These are phyloP conservation scores for Chlorella sp. DNA, from an alignment of 139 green algal genomes.

Conservation along the genomic window DNA sequence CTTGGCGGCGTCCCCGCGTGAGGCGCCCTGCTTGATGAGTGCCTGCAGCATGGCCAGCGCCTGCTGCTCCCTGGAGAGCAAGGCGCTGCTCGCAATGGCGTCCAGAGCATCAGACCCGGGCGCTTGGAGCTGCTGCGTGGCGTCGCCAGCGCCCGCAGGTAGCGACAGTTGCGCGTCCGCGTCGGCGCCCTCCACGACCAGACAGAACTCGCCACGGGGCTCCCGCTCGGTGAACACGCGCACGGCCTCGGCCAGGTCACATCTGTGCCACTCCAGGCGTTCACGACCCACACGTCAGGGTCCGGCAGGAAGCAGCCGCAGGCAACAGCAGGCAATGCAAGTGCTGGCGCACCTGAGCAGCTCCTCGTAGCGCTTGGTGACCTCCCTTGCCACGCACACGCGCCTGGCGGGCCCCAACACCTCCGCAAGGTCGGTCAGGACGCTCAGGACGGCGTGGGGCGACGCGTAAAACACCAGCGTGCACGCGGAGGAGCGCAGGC, in stretches of 20 bases:
- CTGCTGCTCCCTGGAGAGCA: not conserved
- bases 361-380: slow-evolving; percentile 89
- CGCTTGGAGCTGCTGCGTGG: no score
- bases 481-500: slow-evolving; percentile 7
- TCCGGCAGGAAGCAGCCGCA: not conserved
- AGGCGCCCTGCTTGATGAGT: not conserved
- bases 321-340: not conserved
- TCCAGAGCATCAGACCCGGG: no score
- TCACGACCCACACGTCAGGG: no score
- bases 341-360: slow-evolving; percentile 66
- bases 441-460: slow-evolving; percentile 47
- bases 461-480: slow-evolving; percentile 78
- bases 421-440: slow-evolving; percentile 53
- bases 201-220: slow-evolving; percentile 57
- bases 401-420: slow-evolving; percentile 49
- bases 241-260: not conserved
- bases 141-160: no score
- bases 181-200: slow-evolving; percentile 54
- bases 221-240: not conserved
- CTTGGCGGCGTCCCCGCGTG: not conserved
- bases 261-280: no score
- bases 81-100: not conserved
- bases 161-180: not conserved
- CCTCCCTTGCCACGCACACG: slow-evolving; percentile 74
- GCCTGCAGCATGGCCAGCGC: not conserved